A percentile compares a stretch with the other conserved stretches of the same genome.
phyloP scores from a whole-genome alignment of 2,329 filamentous ascomycete genomes.

The Colletotrichum truncatum region DNA sequence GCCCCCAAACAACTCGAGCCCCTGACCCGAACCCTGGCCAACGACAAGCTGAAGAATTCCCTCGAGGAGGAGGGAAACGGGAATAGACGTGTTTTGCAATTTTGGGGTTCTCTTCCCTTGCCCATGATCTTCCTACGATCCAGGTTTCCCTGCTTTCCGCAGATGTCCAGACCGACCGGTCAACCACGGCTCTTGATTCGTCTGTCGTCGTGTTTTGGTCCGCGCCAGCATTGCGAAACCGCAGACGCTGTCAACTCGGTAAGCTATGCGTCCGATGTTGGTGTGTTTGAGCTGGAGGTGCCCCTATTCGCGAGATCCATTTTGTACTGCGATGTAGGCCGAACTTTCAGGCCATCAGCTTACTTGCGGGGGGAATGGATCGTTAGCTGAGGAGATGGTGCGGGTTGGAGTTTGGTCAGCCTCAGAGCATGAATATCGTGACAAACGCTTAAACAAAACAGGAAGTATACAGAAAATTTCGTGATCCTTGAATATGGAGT shows the following conservation, averaged over 20 bases:
- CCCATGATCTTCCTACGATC: slow-evolving; percentile 26
- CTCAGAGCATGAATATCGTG: background rate
- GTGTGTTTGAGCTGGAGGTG: slow-evolving; percentile 5
- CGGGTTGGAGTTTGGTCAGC: background rate
- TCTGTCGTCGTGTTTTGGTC: background rate
- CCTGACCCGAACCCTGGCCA: no score
- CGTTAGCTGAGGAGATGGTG: background rate
- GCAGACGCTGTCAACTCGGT: slow-evolving; percentile 4
- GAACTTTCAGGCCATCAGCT: background rate
- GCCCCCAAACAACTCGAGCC: slow-evolving; percentile 4
- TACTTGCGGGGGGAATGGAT: background rate
- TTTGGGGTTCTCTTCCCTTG: background rate
- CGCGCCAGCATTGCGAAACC: slow-evolving; percentile 19
- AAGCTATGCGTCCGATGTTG: background rate
- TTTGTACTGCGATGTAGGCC: background rate
- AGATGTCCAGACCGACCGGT: slow-evolving; percentile 1
- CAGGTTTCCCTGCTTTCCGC: slow-evolving; percentile 29
- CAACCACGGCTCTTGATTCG: slow-evolving; percentile 11
- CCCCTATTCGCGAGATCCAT: slow-evolving; percentile 7
- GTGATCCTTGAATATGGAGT: no score
- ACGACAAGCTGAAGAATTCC: background rate
- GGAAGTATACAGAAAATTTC: no score
- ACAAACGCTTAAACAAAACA: no score
- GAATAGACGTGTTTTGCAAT: background rate
- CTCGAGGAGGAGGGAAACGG: background rate